These are phyloP conservation scores for Lophium mytilinum DNA, from an alignment of 495 filamentous ascomycete species.

Conservation along the genomic window DNA sequence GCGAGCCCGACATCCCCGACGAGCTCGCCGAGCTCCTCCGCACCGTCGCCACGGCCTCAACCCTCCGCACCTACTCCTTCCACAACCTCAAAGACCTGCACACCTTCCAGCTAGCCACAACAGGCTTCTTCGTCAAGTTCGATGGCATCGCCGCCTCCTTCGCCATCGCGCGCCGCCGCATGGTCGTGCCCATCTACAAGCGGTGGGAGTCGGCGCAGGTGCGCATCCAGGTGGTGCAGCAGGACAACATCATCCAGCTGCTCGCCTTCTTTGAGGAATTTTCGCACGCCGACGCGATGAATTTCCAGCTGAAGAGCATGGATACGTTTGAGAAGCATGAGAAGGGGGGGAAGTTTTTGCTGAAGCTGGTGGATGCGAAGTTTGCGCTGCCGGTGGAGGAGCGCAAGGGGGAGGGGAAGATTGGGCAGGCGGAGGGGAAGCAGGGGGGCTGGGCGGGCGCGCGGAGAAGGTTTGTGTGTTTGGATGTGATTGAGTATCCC, in stretches of 20 bases:
- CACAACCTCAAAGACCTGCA: conserved; percentile 53
- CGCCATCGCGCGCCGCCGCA: conserved; percentile 72
- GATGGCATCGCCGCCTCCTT: conserved; percentile 67
- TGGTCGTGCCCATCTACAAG: conserved; percentile 85
- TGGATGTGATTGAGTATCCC: conserved; percentile 81
- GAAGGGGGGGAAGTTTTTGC: conserved; percentile 54
- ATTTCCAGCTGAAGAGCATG: conserved; percentile 70
- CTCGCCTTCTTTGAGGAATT: conserved; percentile 80
- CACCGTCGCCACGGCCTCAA: conserved; percentile 21
- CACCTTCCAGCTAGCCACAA: conserved; percentile 65
- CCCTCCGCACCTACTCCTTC: conserved; percentile 31
- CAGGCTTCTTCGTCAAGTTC: conserved; percentile 66
- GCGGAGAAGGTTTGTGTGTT: conserved; percentile 61
- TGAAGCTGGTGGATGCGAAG: conserved; percentile 80
- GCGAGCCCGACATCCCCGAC: conserved; percentile 19
- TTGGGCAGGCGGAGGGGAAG: conserved; percentile 19
- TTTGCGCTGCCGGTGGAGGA: conserved; percentile 60
- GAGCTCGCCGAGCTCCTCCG: conserved; percentile 24
- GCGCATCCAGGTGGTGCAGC: conserved; percentile 69
- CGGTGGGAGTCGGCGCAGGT: conserved; percentile 73
- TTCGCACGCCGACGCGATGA: conserved; percentile 75
- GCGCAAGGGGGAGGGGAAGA: conserved; percentile 22
- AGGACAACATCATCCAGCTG: conserved; percentile 63
- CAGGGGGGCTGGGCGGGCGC: conserved; percentile 38
- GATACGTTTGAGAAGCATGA: conserved; percentile 68